Evolutionary conservation across 164 flowering plant genomes (phyloP).

Genomic region (Warburgia ugandensis): DNA sequence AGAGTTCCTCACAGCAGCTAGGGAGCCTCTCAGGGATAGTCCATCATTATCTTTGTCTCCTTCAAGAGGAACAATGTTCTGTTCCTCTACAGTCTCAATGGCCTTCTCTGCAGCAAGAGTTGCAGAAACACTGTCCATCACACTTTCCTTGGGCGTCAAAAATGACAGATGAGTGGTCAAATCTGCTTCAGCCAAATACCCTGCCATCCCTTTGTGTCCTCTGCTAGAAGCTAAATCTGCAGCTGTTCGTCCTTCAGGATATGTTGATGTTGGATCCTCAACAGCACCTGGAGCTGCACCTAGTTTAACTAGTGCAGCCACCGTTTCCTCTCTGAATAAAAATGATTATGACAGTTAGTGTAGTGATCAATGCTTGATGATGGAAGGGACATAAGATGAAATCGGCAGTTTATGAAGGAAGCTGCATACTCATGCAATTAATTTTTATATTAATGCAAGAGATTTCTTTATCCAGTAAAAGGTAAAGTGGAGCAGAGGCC

Average conservation of each 20-base stretch:
- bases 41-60: constrained; percentile 20
- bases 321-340: constrained; percentile 50
- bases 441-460: no score
- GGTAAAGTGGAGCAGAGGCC: no score
- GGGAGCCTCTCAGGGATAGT: constrained; percentile 35
- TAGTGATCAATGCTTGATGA: not conserved
- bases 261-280: constrained; percentile 56
- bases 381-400: not conserved
- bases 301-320: constrained; percentile 36
- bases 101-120: constrained; percentile 32
- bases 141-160: constrained; percentile 23
- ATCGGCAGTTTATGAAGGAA: no score
- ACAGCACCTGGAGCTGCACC: constrained; percentile 62
- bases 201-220: constrained; percentile 79
- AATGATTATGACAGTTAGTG: not conserved
- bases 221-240: constrained; percentile 69
- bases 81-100: constrained; percentile 24
- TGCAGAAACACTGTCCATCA: constrained; percentile 22
- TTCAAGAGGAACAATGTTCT: constrained; percentile 16
- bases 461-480: no score
- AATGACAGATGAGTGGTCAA: constrained; percentile 37
- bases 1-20: constrained; percentile 58
- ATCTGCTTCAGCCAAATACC: constrained; percentile 65
- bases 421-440: no score
- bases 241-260: constrained; percentile 63